These are phyloP conservation scores for Diaporthe citrichinensis DNA, from an alignment of 2,329 filamentous ascomycete species.

Conservation along the genomic window DNA sequence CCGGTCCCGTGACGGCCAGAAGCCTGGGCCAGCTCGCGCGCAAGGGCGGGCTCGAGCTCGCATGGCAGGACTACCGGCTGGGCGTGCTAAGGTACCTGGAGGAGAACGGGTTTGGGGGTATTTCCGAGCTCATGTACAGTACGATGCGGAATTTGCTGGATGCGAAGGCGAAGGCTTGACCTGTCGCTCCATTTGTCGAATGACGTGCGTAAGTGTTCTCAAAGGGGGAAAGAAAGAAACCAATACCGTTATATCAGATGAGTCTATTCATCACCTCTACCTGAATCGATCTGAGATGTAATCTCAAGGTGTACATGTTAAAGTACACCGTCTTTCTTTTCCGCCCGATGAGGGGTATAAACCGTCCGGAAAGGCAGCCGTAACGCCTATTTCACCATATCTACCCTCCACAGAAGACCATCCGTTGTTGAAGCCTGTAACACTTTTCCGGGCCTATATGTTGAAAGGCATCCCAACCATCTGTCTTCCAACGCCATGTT, in stretches of 20 bases:
- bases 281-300: background rate
- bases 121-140: constrained; percentile 81
- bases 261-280: background rate
- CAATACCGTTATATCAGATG: background rate
- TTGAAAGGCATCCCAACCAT: constrained; percentile 29
- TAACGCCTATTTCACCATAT: constrained; percentile 26
- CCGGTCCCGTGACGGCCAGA: constrained; percentile 78
- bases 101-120: constrained; percentile 72
- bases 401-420: background rate
- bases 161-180: constrained; percentile 50
- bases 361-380: constrained; percentile 23
- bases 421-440: constrained; percentile 23
- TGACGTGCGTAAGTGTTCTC: background rate
- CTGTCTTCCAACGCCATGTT: constrained; percentile 40
- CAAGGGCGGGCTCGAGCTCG: constrained; percentile 75
- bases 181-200: background rate
- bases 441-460: constrained; percentile 3
- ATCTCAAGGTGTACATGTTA: constrained; percentile 13
- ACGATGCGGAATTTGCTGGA: constrained; percentile 83
- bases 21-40: constrained; percentile 74
- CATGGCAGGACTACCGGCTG: constrained; percentile 82
- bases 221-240: too few relatives aligned
- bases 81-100: constrained; percentile 80
- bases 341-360: constrained; percentile 31
- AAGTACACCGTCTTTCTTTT: constrained; percentile 4